Conservation (phyloP, 345 rosid genomes). For the Erodium maritimum region DNA sequence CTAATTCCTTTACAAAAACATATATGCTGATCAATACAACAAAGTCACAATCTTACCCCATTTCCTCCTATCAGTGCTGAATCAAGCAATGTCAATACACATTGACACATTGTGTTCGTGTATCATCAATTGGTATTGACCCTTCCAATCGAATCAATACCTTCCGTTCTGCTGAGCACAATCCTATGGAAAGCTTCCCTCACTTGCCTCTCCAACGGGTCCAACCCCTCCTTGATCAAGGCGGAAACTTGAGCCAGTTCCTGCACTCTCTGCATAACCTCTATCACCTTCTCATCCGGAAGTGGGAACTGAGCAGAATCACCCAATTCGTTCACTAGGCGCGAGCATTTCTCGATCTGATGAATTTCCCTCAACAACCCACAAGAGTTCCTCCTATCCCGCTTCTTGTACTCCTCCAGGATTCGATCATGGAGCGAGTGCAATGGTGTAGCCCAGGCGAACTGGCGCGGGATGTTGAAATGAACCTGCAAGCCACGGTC, state of each 20-base stretch:
- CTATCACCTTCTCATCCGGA: constrained; percentile 44
- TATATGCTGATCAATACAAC: constrained; percentile 28
- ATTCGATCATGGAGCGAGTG: constrained; percentile 53
- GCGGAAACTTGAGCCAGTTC: constrained; percentile 48
- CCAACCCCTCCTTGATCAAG: constrained; percentile 47
- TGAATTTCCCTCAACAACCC: constrained; percentile 77
- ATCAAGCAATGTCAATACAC: too few relatives aligned
- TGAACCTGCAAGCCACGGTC: constrained; percentile 87
- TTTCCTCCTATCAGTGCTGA: constrained; percentile 7
- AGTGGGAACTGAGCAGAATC: constrained; percentile 66
- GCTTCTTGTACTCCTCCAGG: constrained; percentile 63
- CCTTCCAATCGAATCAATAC: constrained; percentile 17
- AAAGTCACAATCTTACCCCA: constrained; percentile 12
- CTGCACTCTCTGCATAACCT: constrained; percentile 52
- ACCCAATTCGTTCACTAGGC: constrained; percentile 48
- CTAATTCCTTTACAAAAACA: constrained; percentile 35
- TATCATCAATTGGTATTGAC: too few relatives aligned
- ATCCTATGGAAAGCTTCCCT: constrained; percentile 74
- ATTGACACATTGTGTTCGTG: too few relatives aligned
- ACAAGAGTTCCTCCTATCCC: constrained; percentile 65
- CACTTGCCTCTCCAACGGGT: constrained; percentile 74
- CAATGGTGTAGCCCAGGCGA: constrained; percentile 55
- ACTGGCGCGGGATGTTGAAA: constrained; percentile 58
- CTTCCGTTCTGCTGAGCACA: constrained; percentile 72
- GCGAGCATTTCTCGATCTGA: constrained; percentile 51